These are phyloP conservation scores for Trichoderma asperelloides DNA, from an alignment of 495 filamentous ascomycete species.

Conservation along the genomic window DNA sequence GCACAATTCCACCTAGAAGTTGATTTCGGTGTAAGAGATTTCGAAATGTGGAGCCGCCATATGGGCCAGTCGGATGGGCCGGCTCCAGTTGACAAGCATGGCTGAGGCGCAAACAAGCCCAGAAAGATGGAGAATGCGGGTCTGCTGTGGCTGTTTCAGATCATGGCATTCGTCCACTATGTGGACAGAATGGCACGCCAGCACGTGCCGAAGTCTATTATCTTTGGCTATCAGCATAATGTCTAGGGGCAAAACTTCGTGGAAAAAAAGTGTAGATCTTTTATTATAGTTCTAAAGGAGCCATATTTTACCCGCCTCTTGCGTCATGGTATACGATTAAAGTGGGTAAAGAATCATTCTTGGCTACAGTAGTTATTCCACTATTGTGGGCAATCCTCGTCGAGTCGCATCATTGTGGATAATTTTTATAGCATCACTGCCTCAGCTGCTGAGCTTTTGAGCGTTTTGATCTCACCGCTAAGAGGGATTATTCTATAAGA, in stretches of 20 bases:
- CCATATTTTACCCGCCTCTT: not conserved
- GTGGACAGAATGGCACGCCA: not conserved
- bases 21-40: conserved; percentile 1
- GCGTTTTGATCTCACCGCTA: not conserved
- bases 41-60: not conserved
- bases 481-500: not conserved
- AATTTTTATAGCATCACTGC: not conserved
- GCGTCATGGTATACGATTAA: not conserved
- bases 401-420: not conserved
- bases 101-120: not conserved
- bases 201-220: not conserved
- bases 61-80: conserved; percentile 4
- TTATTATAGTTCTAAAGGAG: not conserved
- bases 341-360: not conserved
- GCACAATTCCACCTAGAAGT: not conserved
- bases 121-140: not conserved
- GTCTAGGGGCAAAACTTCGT: not conserved
- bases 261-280: not conserved
- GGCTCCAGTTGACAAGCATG: not conserved
- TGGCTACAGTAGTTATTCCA: not conserved
- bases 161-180: not conserved
- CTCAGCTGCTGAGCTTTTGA: not conserved
- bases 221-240: not conserved
- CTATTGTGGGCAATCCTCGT: not conserved
- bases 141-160: not conserved